Base-by-base conservation (phyloP, 2,329 filamentous ascomycete species). In the Acrocalymma vagum region DNA sequence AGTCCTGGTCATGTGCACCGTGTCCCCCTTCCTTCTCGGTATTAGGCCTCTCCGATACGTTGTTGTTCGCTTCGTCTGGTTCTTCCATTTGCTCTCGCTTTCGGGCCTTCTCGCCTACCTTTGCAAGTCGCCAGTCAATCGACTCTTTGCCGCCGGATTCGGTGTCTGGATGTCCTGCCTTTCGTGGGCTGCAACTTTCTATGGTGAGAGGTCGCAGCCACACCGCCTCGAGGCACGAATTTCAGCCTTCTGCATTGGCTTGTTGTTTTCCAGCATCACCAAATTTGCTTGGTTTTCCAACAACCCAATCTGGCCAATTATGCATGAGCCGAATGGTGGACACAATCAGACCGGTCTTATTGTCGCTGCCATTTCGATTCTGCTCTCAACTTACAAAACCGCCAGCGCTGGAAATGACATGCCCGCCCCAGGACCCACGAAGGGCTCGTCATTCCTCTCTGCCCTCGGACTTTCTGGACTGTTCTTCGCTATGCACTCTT, bases 221-320 rank as follows among this genome's bases (percentile, higher is more conserved):
- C 79, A 79, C 25, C 85, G 88, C 29, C 82, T 99, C 10, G 92
- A 99, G 71, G 82, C 85, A 6, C 88, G 88, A 61, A 82, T 95
- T 36, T 78, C 90, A 22, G 90, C 90, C 1, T 95, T 90, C 79
- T 78, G 82, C 26, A 79, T 92, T 40, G 94, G 94, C 20, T 75
- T 99, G 39, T 81, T 96, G 43, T 79, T 90, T 49, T 97, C 93
- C 2, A 90, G 86, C 46, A 81, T 95, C 37, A 84, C 90, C 58
- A 99, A 99, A 69, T 97, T 95, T 65, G 90, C 92, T 0, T 95
- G 87, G 78, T 82, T 86, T 65, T 96, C 93, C 14, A 97, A 96
- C 71, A 99, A 99, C 67, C 94, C 94, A 0, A 84, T 97, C 47
- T 99, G 94, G 94, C 92, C 94, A 1, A 88, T 94, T 48, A 88